Percentiles rank a stretch among this genome's conserved stretches.
Evolutionary conservation across 2,329 filamentous ascomycete species (phyloP).

Genomic region (Fusarium sp.): DNA sequence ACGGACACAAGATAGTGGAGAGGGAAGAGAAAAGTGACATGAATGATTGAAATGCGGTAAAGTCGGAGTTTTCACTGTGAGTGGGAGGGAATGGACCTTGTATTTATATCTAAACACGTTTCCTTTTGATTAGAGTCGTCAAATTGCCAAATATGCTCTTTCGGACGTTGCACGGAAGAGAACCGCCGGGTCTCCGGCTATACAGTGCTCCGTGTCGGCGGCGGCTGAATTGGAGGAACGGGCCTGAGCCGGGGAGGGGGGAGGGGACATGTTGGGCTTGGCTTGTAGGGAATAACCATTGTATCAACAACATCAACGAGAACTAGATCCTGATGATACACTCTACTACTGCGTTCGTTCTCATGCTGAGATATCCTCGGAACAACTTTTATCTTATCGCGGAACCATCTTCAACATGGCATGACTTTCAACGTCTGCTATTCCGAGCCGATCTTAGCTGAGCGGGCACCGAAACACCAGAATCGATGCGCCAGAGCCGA

Average conservation of each 20-base stretch:
- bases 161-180: constrained; percentile 19
- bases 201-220: constrained; percentile 27
- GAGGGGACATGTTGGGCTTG: neutral
- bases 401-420: neutral
- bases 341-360: neutral
- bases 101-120: neutral
- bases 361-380: neutral
- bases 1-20: constrained; percentile 29
- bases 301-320: neutral
- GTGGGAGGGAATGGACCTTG: neutral
- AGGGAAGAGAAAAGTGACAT: constrained; percentile 17
- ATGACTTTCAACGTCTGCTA: neutral
- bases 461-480: constrained; percentile 1
- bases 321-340: neutral
- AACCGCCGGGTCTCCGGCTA: constrained; percentile 22
- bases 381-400: neutral
- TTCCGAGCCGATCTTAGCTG: constrained; percentile 14
- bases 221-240: constrained; percentile 18
- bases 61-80: neutral
- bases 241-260: constrained; percentile 4
- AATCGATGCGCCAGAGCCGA: neutral
- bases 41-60: constrained; percentile 2
- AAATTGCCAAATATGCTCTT: neutral
- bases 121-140: neutral
- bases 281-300: neutral